Evolutionary conservation across 345 rosid species (phyloP).

Genomic region (Corchorus capsularis): DNA sequence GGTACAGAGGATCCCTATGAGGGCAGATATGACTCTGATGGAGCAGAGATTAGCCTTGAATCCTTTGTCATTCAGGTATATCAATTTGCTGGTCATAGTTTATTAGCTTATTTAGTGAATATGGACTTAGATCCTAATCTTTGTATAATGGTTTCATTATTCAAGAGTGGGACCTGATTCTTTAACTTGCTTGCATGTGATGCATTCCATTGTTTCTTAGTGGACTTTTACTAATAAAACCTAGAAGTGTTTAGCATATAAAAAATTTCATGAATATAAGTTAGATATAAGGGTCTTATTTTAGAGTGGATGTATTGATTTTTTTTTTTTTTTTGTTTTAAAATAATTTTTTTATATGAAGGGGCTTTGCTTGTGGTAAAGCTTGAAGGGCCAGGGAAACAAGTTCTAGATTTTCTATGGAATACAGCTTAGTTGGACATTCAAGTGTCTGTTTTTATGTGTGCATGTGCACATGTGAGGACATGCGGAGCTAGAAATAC

Average conservation of each 20-base stretch:
- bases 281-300: neutral
- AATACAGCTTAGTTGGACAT: neutral
- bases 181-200: constrained; percentile 9
- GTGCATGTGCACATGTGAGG: neutral
- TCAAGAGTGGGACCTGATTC: neutral
- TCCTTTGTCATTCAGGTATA: constrained; percentile 86
- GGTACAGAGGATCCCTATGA: constrained; percentile 75
- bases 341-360: neutral
- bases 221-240: neutral
- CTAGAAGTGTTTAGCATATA: neutral
- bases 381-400: neutral
- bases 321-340: neutral
- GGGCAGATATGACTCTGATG: constrained; percentile 93
- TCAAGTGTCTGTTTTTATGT: neutral
- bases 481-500: neutral
- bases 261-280: neutral
- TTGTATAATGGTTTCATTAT: neutral
- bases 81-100: neutral
- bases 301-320: neutral
- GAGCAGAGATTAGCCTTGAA: constrained; percentile 89
- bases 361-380: neutral
- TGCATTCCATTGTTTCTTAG: neutral
- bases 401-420: neutral
- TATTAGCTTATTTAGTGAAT: neutral
- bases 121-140: constrained; percentile 5